Conservation (phyloP, 1,284 basidiomycete species). For the Sutorius eximius region DNA sequence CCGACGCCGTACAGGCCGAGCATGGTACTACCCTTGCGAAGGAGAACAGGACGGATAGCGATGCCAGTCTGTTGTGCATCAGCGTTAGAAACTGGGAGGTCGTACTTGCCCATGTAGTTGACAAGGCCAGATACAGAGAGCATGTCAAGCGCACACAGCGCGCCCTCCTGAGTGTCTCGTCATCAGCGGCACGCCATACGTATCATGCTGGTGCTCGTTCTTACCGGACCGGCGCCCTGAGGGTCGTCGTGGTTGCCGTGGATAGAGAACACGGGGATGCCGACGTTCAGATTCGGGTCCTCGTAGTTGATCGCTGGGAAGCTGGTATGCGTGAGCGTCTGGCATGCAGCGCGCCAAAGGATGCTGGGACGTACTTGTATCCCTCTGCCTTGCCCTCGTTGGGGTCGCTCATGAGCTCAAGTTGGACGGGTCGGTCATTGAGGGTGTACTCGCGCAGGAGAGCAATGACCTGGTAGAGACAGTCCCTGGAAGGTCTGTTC, state of each 20-base stretch:
- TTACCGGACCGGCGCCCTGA: constrained; percentile 88
- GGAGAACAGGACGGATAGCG: constrained; percentile 84
- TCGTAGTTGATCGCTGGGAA: constrained; percentile 98
- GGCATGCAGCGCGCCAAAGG: neutral
- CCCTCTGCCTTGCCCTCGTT: constrained; percentile 83
- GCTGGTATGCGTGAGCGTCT: constrained; percentile 46
- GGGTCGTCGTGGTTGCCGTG: constrained; percentile 99
- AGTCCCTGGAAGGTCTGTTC: constrained; percentile 90
- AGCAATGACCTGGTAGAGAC: constrained; percentile 86
- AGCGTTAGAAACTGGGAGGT: constrained; percentile 61
- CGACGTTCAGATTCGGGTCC: constrained; percentile 93
- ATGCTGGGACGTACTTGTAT: constrained; percentile 63
- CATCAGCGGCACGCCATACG: too few species aligned
- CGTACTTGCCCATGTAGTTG: constrained; percentile 96
- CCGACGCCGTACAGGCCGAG: constrained; percentile 94
- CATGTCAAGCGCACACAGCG: constrained; percentile 92
- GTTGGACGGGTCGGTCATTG: constrained; percentile 82
- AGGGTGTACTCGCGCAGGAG: constrained; percentile 90
- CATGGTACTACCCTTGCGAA: constrained; percentile 85
- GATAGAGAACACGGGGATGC: constrained; percentile 96
- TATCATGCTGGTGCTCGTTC: constrained; percentile 27
- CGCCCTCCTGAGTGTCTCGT: constrained; percentile 69
- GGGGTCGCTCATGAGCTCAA: constrained; percentile 92
- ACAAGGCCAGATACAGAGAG: constrained; percentile 92
- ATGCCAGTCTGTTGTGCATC: constrained; percentile 77